Base-by-base conservation (phyloP, 2,329 filamentous ascomycete genomes). In the Fusarium duplospermum region DNA sequence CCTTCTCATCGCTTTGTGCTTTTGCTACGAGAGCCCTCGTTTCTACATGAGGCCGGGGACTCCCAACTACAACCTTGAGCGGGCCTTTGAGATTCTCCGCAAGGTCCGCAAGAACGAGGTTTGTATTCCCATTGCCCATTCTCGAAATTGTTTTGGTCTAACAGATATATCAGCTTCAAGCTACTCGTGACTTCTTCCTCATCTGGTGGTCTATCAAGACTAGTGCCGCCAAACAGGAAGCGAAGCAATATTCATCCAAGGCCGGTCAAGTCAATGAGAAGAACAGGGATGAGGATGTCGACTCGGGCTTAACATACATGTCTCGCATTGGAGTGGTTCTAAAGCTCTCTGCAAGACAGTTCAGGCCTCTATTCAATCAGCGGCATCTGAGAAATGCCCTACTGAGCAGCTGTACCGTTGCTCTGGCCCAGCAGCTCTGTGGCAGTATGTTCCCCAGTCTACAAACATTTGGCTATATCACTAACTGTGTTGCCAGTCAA, bases 11-110 rank as follows among this genome's bases (percentile, higher is more conserved):
- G 74, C 79, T 0, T 69, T 85, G 3, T 82, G 74, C 9, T 84
- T 84, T 69, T 85, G 83, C 11, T 81, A 82, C 18, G 83, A 85
- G 57, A 83, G 82, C 33, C 83, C 83, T 2, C 78, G 83, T 0
- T 85, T 82, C 68, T 83, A 84, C 50, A 81, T 85, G 81, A 77
- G 72, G 4, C 70, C 81, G 0, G 75, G 74, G 4, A 80, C 80
- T 5, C 76, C 80, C 1, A 81, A 80, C 27, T 83, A 81, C 38
- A 76, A 81, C 18, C 81, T 82, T 0, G 66, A 78, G 16, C 78
- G 78, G 9, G 84, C 83, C 1, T 84, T 80, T 22, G 47, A 73
- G 0, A 80, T 83, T 11, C 71, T 85, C 6, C 65, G 75, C 3
- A 78, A 70, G 13, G 77, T 84, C 6, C 78, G 83, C 13, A 78